Evolutionary conservation across 768 basidiomycete genomes (phyloP), one percentile per base, ranked within the genome.

Genomic region (Melanogaster broomeanus): DNA sequence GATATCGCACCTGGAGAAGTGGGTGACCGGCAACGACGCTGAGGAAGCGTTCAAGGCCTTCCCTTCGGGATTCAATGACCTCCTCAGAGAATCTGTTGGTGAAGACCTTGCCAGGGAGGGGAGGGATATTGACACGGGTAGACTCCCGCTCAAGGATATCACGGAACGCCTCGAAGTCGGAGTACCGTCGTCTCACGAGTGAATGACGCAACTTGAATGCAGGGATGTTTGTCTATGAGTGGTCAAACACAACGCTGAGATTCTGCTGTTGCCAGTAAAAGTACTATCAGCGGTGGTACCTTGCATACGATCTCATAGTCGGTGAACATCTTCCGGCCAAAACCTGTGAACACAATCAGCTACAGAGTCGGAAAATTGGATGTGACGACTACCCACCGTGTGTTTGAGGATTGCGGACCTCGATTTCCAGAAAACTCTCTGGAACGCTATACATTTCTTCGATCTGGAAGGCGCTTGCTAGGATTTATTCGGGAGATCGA

Each of bases 371-470:
- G 22, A 1, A 9, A 3, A 25, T 25, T 13, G 6, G 3, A 37
- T 15, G 9, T 6, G 31, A 25, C 6, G 15, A 15, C 21, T 7
- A 19, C 52, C 49, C 51, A 93, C 95, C 96, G 61, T 98, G 96
- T 0, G 96, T 99, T 72, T 96, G 93, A 7, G 96, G 95, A 67
- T 96, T 97, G 61, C 90, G 79, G 7, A 98, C 93, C 70, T 99
- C 96, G 59, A 99, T 97, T 75, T 98, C 96, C 42, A 98, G 76
- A 69, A 96, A 97, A 64, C 90, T 93, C 72, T 98, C 95, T 31
- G 96, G 96, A 6, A 96, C 87, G 59, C 89, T 90, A 67, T 98
- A 99, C 93, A 97, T 96, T 74, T 98, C 95, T 72, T 98, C 95
- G 62, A 97, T 90, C 88, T 93, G 70, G 52, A 62, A 61, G 40